Base-by-base conservation (phyloP, 192 early-diverging fungal species). In the Entomortierella parvispora region DNA sequence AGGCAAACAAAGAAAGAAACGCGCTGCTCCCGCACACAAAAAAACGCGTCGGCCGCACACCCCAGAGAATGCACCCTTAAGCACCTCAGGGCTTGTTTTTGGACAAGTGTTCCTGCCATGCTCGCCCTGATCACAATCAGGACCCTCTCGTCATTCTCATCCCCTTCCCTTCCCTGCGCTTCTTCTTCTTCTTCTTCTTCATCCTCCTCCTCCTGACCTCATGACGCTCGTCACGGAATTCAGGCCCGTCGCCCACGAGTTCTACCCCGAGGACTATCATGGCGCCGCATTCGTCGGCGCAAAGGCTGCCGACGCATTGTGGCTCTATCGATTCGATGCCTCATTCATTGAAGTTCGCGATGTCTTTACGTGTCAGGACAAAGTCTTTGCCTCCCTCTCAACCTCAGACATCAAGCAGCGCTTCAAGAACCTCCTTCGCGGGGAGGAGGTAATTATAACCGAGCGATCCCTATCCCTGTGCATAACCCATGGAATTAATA, bases 331-430 rank as follows among this genome's bases (percentile, higher is more conserved):
- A 68, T 77, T 64, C 34, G 74, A 77, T 32, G 33, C 52, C 15
- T 33, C 74, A 2, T 77, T 68, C 61, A 77, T 77, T 33, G 74
- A 77, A 37, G 74, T 77, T 11, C 74, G 74, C 60, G 74, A 77
- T 33, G 58, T 64, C 59, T 68, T 77, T 50, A 68, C 65, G 49
- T 77, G 74, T 59, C 65, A 68, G 55, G 74, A 77, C 32, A 62
- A 61, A 17, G 65, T 68, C 65, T 77, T 68, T 64, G 74, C 60
- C 55, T 68, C 74, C 0, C 61, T 77, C 33, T 77, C 74, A 18
- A 53, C 33, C 42, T 4, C 42, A 9, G 74, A 77, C 8, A 53
- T 77, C 53, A 68, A 49, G 22, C 74, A 58, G 28, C 74, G 66
- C 37, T 77, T 77, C 66, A 53, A 28, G 4, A n/a, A 58, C 20